Conservation (phyloP, 2,329 filamentous ascomycete species). For the Lasiodiplodia sp. region DNA sequence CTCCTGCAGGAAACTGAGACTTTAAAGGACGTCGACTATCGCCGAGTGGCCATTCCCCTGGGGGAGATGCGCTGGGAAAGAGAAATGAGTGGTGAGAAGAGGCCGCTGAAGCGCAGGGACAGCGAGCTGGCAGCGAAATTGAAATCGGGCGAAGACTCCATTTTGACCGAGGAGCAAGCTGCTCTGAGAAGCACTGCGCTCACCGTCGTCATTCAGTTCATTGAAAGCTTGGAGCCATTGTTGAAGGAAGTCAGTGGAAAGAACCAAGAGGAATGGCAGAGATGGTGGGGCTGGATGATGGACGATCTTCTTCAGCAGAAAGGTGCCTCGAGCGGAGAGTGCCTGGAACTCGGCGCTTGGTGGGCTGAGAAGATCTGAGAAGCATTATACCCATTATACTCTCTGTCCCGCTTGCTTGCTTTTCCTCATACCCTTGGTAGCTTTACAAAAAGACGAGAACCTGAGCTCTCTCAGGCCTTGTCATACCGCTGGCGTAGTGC, state of each 20-base stretch:
- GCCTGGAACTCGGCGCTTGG: conserved; percentile 73
- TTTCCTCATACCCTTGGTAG: conserved; percentile 5
- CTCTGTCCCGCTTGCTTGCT: background rate
- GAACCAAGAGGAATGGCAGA: conserved; percentile 90
- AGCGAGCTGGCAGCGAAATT: conserved; percentile 51
- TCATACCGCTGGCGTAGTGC: conserved; percentile 83
- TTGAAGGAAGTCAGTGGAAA: conserved; percentile 84
- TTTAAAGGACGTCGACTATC: conserved; percentile 73
- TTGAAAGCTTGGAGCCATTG: conserved; percentile 84
- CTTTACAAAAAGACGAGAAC: background rate
- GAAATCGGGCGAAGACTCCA: conserved; percentile 49
- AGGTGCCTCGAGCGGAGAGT: conserved; percentile 83
- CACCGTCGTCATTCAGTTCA: conserved; percentile 79
- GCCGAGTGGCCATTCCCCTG: conserved; percentile 84
- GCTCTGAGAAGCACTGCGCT: conserved; percentile 82
- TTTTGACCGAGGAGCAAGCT: conserved; percentile 71
- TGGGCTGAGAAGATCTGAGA: conserved; percentile 65
- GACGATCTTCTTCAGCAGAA: conserved; percentile 80
- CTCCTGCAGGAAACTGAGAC: conserved; percentile 81
- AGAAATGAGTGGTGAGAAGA: conserved; percentile 58
- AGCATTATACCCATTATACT: conserved; percentile 29
- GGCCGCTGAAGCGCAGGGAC: conserved; percentile 60
- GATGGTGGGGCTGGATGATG: conserved; percentile 89
- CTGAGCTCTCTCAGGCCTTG: conserved; percentile 36
- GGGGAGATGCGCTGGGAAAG: conserved; percentile 88